A percentile compares a stretch with the other conserved stretches of the same genome.
phyloP scores from a whole-genome alignment of 2,329 filamentous ascomycete genomes.

The Colletotrichum gloeosporioides region DNA sequence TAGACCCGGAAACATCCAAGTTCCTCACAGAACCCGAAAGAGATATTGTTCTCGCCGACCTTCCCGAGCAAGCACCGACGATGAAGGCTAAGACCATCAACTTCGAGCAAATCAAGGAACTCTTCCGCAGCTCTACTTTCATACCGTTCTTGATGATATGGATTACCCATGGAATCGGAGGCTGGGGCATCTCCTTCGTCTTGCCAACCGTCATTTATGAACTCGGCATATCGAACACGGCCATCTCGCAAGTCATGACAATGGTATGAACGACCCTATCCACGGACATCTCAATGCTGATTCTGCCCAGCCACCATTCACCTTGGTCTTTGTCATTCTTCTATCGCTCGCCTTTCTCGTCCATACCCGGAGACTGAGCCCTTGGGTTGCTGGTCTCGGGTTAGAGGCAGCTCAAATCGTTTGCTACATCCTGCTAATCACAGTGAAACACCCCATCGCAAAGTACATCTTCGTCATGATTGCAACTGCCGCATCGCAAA shows the following conservation, averaged over 20 bases:
- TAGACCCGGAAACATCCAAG: conserved; percentile 28
- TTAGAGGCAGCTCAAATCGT: conserved; percentile 38
- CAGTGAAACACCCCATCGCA: conserved; percentile 35
- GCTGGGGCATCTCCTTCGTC: conserved; percentile 31
- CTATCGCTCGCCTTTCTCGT: conserved; percentile 26
- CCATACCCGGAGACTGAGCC: conserved; percentile 25
- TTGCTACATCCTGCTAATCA: conserved; percentile 44
- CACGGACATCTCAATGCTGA: background rate
- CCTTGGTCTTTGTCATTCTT: conserved; percentile 29
- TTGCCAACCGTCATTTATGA: conserved; percentile 33
- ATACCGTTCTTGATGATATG: conserved; percentile 29
- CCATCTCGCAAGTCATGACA: conserved; percentile 32
- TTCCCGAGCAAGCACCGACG: conserved; percentile 26
- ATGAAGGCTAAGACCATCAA: conserved; percentile 27
- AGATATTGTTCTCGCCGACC: conserved; percentile 23
- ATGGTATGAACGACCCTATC: conserved; percentile 17
- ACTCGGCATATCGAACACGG: conserved; percentile 30
- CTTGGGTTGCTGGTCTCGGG: conserved; percentile 28
- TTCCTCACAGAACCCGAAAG: conserved; percentile 27
- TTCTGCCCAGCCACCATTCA: conserved; percentile 21
- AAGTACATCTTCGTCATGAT: conserved; percentile 44
- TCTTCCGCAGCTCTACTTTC: conserved; percentile 27
- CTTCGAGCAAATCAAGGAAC: conserved; percentile 22
- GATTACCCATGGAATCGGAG: conserved; percentile 32
- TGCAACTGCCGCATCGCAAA: conserved; percentile 41